A percentile compares a stretch with the other conserved stretches of the same genome.
These are phyloP conservation scores for Rhynchosporium secalis DNA, from an alignment of 2,329 filamentous ascomycete genomes.

Conservation along the genomic window DNA sequence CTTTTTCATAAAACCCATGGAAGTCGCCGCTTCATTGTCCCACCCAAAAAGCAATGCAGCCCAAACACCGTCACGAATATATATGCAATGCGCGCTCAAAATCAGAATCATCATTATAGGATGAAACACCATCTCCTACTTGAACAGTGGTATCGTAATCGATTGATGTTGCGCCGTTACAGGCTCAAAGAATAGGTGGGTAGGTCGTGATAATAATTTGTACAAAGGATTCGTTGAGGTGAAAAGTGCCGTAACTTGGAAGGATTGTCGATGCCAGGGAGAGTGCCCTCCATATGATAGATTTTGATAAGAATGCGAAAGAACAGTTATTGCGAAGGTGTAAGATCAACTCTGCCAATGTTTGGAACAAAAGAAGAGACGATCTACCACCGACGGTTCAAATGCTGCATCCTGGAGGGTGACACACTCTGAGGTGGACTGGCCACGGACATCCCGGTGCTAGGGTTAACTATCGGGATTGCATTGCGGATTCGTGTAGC, in stretches of 20 bases:
- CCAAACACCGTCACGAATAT: conserved; percentile 39
- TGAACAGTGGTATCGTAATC: conserved; percentile 41
- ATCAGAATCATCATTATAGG: conserved; percentile 35
- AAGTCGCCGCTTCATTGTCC: conserved; percentile 40
- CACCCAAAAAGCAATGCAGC: conserved; percentile 38
- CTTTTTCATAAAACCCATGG: conserved; percentile 38
- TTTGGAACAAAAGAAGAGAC: conserved; percentile 28
- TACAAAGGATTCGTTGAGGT: conserved; percentile 42
- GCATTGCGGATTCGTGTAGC: conserved; percentile 89
- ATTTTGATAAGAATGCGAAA: conserved; percentile 36
- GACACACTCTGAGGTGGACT: conserved; percentile 79
- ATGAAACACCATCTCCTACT: conserved; percentile 37
- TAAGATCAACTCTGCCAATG: conserved; percentile 29
- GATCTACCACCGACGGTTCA: conserved; percentile 36
- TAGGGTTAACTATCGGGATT: conserved; percentile 96
- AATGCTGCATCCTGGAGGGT: conserved; percentile 57
- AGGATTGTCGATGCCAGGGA: conserved; percentile 37
- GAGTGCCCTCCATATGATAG: conserved; percentile 37
- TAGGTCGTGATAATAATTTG: conserved; percentile 33
- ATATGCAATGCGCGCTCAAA: conserved; percentile 40
- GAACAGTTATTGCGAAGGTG: conserved; percentile 36
- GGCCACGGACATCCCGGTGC: conserved; percentile 76
- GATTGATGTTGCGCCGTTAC: conserved; percentile 36
- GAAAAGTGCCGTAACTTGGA: conserved; percentile 32
- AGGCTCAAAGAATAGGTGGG: conserved; percentile 39